Base-by-base conservation (phyloP, 352 stramenopile genomes). In the Pythium aquatile region DNA sequence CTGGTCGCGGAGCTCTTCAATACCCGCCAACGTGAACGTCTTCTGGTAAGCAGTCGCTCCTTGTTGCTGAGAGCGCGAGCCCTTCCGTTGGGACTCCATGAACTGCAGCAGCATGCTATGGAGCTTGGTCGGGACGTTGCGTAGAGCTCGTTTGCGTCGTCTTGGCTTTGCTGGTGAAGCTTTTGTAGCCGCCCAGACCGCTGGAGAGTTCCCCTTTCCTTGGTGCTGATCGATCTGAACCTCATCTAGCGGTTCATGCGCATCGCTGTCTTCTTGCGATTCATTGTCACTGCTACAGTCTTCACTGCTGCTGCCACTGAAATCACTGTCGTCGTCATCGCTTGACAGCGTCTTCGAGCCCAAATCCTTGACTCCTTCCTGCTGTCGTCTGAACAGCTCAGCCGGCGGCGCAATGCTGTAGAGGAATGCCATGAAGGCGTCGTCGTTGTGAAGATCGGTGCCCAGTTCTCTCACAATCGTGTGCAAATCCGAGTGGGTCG, bases 381-480 rank as follows among this genome's bases (percentile, higher is more conserved):
- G 28, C 13, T 54, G 47, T 20, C 55, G 28, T 26, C 49, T 39
- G 29, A 48, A 56, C 5, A 63, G 35, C 8, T 63, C 63, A 14
- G 37, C 47, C 2, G 56, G 64, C 1, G 57, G 64, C 5, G 66
- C 66, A 14, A 77, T 55, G 10, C 5, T n/a, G 42, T 66, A 63
- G 32, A 83, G 61, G 20, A 76, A 79, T 28, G 30, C 33, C 64
- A 85, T 76, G 32, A 87, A 69, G 29, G 56, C 69, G 40, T 85
- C 76, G 17, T 82, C 76, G 51, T 85, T 68, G 46, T 87, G 78
- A 39, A 87, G 60, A 61, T 85, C 73, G 6, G 73, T 80, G 11
- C 78, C 78, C 5, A 87, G 57, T 13, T 78, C 62, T 5, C 76
- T 67, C 7, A 87, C 57, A 49, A 83, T 68, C 37, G 61, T 68